These are phyloP conservation scores for Buxus sempervirens DNA, from an alignment of 164 flowering plant species.

Conservation along the genomic window DNA sequence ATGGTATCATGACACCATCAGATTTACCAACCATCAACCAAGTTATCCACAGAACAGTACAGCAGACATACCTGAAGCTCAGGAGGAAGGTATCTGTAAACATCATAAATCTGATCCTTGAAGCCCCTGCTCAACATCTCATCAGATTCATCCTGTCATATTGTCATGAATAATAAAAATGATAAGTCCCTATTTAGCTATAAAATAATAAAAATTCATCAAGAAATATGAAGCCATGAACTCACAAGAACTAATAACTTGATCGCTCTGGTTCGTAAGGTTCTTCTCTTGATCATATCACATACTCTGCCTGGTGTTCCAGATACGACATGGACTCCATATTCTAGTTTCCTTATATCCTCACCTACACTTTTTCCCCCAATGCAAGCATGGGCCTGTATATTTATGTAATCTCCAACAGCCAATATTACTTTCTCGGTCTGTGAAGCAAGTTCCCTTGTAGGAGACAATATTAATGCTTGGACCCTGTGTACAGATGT, in stretches of 20 bases:
- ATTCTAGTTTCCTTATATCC: constrained; percentile 81
- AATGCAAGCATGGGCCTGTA: constrained; percentile 88
- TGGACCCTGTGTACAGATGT: constrained; percentile 62
- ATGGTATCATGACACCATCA: not conserved
- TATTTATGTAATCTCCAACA: constrained; percentile 65
- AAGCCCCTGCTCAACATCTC: constrained; percentile 99
- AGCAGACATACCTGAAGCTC: constrained; percentile 71
- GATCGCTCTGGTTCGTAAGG: constrained; percentile 85
- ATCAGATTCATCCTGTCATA: constrained; percentile 88
- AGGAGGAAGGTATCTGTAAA: constrained; percentile 94
- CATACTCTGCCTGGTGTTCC: constrained; percentile 99
- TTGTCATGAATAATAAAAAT: not conserved
- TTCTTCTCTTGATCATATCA: constrained; percentile 97
- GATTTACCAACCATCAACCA: not conserved
- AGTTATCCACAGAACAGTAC: not conserved
- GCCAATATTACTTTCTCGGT: constrained; percentile 80
- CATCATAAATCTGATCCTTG: constrained; percentile 98
- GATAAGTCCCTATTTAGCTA: not conserved
- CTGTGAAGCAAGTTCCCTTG: constrained; percentile 91
- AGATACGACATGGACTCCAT: constrained; percentile 97
- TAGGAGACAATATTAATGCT: constrained; percentile 90
- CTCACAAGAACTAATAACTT: constrained; percentile 81
- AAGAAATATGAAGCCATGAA: constrained; percentile 5
- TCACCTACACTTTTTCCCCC: constrained; percentile 98
- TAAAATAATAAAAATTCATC: not conserved